Conservation (phyloP, 2,329 filamentous ascomycete genomes). For the Hypoxylon sp. region DNA sequence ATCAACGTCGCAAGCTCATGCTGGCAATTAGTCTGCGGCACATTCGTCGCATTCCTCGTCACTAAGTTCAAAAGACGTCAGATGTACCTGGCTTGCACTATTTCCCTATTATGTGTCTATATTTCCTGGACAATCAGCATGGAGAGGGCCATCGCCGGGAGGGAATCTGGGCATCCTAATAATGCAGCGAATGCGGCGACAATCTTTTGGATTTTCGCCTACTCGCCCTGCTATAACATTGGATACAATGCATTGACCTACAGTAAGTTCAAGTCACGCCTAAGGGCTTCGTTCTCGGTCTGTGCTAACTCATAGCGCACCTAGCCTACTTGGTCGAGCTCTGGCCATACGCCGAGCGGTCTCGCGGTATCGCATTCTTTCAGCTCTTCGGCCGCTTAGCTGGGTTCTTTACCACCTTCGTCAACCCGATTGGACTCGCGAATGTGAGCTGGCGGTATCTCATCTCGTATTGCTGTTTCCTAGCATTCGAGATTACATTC, state of each 20-base stretch:
- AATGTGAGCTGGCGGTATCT: slow-evolving; percentile 61
- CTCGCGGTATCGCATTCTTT: slow-evolving; percentile 71
- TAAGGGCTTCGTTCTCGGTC: background rate
- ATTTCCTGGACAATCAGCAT: slow-evolving; percentile 67
- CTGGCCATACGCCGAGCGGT: slow-evolving; percentile 69
- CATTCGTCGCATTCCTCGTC: slow-evolving; percentile 59
- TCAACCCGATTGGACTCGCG: slow-evolving; percentile 62
- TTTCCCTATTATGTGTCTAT: slow-evolving; percentile 62
- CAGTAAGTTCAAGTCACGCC: slow-evolving; percentile 59
- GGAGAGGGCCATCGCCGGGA: slow-evolving; percentile 57
- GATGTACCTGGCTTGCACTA: slow-evolving; percentile 60
- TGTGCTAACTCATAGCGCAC: slow-evolving; percentile 21
- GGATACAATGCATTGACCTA: slow-evolving; percentile 78
- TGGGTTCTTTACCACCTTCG: slow-evolving; percentile 61
- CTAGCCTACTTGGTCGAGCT: slow-evolving; percentile 70
- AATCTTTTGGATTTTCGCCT: slow-evolving; percentile 73
- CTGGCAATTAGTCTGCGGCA: slow-evolving; percentile 63
- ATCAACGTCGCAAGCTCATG: slow-evolving; percentile 63
- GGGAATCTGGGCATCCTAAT: slow-evolving; percentile 47
- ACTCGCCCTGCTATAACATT: slow-evolving; percentile 73
- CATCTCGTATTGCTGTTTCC: slow-evolving; percentile 62
- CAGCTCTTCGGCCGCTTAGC: slow-evolving; percentile 66
- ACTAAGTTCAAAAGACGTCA: slow-evolving; percentile 56
- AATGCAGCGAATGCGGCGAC: slow-evolving; percentile 52
- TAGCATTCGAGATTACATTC: slow-evolving; percentile 61